phyloP scores from a whole-genome alignment of 495 filamentous ascomycete genomes.

The Aspergillus cavernicola region DNA sequence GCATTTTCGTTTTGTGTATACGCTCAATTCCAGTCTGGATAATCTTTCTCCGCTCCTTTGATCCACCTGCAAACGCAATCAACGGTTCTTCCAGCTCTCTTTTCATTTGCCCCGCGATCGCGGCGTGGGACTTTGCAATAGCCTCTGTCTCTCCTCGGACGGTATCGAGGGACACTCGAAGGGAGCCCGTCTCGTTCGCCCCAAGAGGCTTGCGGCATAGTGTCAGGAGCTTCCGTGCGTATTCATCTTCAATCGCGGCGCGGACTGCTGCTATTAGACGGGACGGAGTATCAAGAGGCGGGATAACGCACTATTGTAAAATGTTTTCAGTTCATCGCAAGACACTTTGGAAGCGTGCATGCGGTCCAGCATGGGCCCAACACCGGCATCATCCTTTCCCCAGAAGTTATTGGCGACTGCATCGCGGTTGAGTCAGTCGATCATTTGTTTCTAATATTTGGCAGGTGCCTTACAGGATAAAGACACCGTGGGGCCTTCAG shows the following conservation, averaged over 20 bases:
- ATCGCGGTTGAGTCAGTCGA: constrained; percentile 16
- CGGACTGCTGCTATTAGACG: constrained; percentile 56
- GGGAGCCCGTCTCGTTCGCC: constrained; percentile 79
- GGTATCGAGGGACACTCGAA: constrained; percentile 78
- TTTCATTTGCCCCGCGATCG: constrained; percentile 90
- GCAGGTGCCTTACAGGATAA: constrained; percentile 53
- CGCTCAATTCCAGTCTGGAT: constrained; percentile 91
- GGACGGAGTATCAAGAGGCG: neutral
- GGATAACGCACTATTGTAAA: constrained; percentile 68
- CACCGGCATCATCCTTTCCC: constrained; percentile 98
- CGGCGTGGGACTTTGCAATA: constrained; percentile 89
- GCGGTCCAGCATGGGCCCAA: constrained; percentile 86
- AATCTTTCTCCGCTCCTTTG: constrained; percentile 95
- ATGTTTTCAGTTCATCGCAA: constrained; percentile 87
- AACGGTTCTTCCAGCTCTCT: constrained; percentile 95
- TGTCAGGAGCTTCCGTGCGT: constrained; percentile 83
- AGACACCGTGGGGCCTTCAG: constrained; percentile 60
- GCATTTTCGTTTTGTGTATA: constrained; percentile 83
- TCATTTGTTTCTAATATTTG: neutral
- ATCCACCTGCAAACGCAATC: constrained; percentile 82
- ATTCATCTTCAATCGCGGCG: constrained; percentile 94
- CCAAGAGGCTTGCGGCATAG: constrained; percentile 87
- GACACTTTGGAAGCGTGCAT: constrained; percentile 96
- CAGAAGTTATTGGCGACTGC: constrained; percentile 99
- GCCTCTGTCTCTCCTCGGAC: constrained; percentile 89